Evolutionary conservation across 495 filamentous ascomycete species (phyloP), one percentile per base, ranked within the genome.

Genomic region (Letharia columbiana): DNA sequence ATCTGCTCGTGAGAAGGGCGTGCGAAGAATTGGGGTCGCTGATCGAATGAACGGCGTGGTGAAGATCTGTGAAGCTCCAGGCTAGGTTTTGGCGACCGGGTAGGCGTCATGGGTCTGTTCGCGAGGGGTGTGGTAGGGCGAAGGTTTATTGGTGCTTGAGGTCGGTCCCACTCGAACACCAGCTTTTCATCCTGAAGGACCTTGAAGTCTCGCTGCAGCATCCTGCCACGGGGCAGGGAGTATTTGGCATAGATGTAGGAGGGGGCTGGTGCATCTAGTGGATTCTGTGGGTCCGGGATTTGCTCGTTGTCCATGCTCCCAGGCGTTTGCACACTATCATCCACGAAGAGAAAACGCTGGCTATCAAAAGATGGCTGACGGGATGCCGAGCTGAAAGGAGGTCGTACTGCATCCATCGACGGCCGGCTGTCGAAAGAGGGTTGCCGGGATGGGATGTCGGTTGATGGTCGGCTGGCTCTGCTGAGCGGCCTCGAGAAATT

Each of bases 401-500:
- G 64, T 23, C 61, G 52, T 35, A 65, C 58, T 35, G 66, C 50
- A 47, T 70, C 63, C 40, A 62, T 64, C 45, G 66, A 69, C 84
- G 83, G 63, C 20, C 72, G 72, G 28, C 73, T 72, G 33, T 78
- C 75, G 42, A 65, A 73, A 41, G 78, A 77, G 33, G 73, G 70
- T 66, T 80, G 78, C 33, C 77, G 68, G 12, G 68, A 79, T 49
- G 86, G 83, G 4, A 76, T 64, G 39, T 91, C 87, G 37, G 83
- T 67, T 13, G 77, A 86, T 18, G 90, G 82, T 58, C 83, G 86
- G 63, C 87, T 88, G 12, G 88, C 86, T 67, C 91, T 83, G 75
- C 94, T 96, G 40, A 94, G 69, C 4, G 94, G 94, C 10, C 94
- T 81, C 4, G 94, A 97, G 75, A 98, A 98, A 74, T 98, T 98